Conservation (phyloP, 352 stramenopile genomes). For the Saprolegnia parasitica region DNA sequence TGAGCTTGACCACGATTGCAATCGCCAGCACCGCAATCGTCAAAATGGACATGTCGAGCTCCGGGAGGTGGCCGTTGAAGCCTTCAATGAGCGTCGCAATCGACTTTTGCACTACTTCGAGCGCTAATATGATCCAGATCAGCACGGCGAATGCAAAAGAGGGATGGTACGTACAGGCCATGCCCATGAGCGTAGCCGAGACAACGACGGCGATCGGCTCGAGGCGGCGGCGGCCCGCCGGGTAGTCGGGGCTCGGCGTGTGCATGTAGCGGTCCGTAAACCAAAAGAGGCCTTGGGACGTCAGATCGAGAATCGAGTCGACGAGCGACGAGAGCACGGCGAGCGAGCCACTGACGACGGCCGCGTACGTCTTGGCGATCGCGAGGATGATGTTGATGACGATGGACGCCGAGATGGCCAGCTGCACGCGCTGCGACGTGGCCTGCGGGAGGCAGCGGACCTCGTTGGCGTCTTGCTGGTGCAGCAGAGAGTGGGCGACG, state of each 20-base stretch:
- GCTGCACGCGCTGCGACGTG: slow-evolving; percentile 50
- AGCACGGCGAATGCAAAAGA: slow-evolving; percentile 2
- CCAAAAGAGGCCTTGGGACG: slow-evolving; percentile 90
- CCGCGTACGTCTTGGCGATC: slow-evolving; percentile 67
- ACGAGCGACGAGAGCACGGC: slow-evolving; percentile 92
- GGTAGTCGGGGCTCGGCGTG: slow-evolving; percentile 89
- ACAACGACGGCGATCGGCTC: slow-evolving; percentile 95
- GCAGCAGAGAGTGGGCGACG: slow-evolving; percentile 62
- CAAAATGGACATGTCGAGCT: slow-evolving; percentile 61
- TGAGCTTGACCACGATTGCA: slow-evolving; percentile 78
- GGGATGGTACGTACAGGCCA: slow-evolving; percentile 57
- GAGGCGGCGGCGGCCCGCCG: slow-evolving; percentile 86
- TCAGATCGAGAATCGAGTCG: slow-evolving; percentile 92
- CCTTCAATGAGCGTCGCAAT: slow-evolving; percentile 75
- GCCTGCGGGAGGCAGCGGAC: slow-evolving; percentile 37
- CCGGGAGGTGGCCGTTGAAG: slow-evolving; percentile 51
- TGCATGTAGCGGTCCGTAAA: slow-evolving; percentile 92
- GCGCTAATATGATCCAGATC: slow-evolving; percentile 39
- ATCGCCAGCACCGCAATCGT: slow-evolving; percentile 62
- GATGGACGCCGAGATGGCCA: slow-evolving; percentile 66
- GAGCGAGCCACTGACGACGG: slow-evolving; percentile 83
- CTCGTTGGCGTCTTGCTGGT: slow-evolving; percentile 57
- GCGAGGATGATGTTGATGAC: slow-evolving; percentile 64
- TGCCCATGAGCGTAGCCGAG: slow-evolving; percentile 96
- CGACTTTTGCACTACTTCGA: slow-evolving; percentile 93